Evolutionary conservation across 139 green algal genomes (phyloP).

Genomic region (Tetradesmus lagerheimii): DNA sequence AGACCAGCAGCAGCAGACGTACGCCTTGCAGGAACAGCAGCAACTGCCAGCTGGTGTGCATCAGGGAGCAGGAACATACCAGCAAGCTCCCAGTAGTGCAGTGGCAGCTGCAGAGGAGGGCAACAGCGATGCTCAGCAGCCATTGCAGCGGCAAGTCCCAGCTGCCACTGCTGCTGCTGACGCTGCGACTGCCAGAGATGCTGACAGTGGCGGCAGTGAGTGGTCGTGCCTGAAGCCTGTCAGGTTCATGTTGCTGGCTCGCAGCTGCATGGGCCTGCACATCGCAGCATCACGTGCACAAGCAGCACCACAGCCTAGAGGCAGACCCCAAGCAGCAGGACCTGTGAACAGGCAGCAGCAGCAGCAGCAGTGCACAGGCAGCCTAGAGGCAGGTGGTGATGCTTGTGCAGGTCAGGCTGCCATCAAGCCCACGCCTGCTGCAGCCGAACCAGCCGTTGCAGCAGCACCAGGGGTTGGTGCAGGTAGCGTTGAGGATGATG

Average conservation of each 20-base stretch:
- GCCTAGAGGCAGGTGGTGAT: neutral
- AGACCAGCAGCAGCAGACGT: neutral
- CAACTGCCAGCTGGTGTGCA: neutral
- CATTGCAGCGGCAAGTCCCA: neutral
- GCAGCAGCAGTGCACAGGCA: neutral
- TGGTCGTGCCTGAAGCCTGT: constrained; percentile 1
- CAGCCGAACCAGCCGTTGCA: neutral
- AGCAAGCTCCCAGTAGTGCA: neutral
- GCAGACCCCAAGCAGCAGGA: neutral
- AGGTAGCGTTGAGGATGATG: neutral
- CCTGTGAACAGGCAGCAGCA: neutral
- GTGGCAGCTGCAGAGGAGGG: neutral
- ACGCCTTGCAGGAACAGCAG: neutral
- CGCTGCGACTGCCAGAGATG: neutral
- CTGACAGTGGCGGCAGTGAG: neutral
- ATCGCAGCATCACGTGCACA: neutral
- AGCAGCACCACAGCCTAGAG: neutral
- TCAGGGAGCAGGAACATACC: neutral
- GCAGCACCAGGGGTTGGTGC: neutral
- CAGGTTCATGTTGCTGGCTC: neutral
- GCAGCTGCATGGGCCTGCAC: neutral
- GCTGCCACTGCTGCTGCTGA: neutral
- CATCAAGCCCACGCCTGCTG: neutral
- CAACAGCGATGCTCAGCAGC: neutral
- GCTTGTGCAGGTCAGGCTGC: neutral